These are phyloP conservation scores for Craspedostauros australis DNA, from an alignment of 108 stramenopile genomes.

Conservation along the genomic window DNA sequence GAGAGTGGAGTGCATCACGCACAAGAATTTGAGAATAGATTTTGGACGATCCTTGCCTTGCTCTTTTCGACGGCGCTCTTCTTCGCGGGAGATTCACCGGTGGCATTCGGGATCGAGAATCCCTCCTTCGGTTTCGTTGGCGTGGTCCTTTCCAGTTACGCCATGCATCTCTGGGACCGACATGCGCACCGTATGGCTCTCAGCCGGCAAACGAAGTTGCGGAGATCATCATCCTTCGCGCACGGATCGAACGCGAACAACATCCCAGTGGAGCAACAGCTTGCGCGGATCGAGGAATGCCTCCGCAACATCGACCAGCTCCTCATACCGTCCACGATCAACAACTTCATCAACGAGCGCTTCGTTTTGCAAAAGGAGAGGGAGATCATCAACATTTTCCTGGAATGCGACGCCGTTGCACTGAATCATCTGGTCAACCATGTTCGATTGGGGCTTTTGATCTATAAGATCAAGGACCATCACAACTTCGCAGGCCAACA, in stretches of 20 bases:
- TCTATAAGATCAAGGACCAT: constrained; percentile 98
- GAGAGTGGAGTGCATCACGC: constrained; percentile 73
- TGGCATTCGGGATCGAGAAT: constrained; percentile 51
- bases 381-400: constrained; percentile 88
- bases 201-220: constrained; percentile 43
- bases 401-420: constrained; percentile 86
- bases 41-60: constrained; percentile 86
- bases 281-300: constrained; percentile 63
- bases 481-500: constrained; percentile 74
- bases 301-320: constrained; percentile 83
- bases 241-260: not conserved
- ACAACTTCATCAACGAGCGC: constrained; percentile 83
- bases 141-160: constrained; percentile 65
- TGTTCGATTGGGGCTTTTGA: constrained; percentile 84
- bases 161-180: constrained; percentile 84
- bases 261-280: constrained; percentile 61
- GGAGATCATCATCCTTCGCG: constrained; percentile 33
- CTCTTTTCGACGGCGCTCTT: constrained; percentile 70
- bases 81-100: constrained; percentile 83
- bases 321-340: constrained; percentile 84
- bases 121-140: constrained; percentile 61
- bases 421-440: constrained; percentile 90
- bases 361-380: constrained; percentile 82
- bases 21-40: constrained; percentile 91
- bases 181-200: constrained; percentile 65